Conservation (phyloP, 331 rosid species). For the Saraca asoca region DNA sequence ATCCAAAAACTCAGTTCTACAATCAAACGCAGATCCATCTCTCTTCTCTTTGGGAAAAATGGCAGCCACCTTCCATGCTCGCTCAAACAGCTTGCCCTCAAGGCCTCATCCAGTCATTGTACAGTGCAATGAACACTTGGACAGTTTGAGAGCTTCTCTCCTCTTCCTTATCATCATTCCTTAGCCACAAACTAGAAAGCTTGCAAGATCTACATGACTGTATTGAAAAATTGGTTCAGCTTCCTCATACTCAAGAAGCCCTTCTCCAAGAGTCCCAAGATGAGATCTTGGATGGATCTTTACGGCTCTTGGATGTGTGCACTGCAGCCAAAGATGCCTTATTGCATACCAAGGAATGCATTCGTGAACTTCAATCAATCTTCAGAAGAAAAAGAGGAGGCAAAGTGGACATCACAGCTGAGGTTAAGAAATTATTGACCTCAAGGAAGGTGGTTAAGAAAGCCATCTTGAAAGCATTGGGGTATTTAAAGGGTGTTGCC, state of each 20-base stretch:
- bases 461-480: conserved; percentile 49
- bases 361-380: conserved; percentile 51
- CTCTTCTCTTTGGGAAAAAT: conserved; percentile 30
- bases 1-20: conserved; percentile 31
- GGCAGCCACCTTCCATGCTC: conserved; percentile 45
- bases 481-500: conserved; percentile 35
- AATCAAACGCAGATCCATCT: conserved; percentile 8
- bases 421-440: conserved; percentile 49
- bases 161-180: conserved; percentile 43
- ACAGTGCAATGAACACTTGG: conserved; percentile 51
- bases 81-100: conserved; percentile 68
- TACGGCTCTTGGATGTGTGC: conserved; percentile 46
- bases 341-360: conserved; percentile 48
- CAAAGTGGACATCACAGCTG: conserved; percentile 30
- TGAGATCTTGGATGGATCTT: conserved; percentile 48
- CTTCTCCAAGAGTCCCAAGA: conserved; percentile 43
- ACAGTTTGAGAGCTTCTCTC: conserved; percentile 41
- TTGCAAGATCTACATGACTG: conserved; percentile 58
- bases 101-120: conserved; percentile 70
- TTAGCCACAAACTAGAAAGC: conserved; percentile 40
- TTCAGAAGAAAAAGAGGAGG: conserved; percentile 58
- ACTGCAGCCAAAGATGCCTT: conserved; percentile 45
- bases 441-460: conserved; percentile 53
- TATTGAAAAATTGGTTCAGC: conserved; percentile 49
- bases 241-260: conserved; percentile 55